phyloP scores from a whole-genome alignment of 176 grass and related monocot species.

The Carex cristatella region DNA sequence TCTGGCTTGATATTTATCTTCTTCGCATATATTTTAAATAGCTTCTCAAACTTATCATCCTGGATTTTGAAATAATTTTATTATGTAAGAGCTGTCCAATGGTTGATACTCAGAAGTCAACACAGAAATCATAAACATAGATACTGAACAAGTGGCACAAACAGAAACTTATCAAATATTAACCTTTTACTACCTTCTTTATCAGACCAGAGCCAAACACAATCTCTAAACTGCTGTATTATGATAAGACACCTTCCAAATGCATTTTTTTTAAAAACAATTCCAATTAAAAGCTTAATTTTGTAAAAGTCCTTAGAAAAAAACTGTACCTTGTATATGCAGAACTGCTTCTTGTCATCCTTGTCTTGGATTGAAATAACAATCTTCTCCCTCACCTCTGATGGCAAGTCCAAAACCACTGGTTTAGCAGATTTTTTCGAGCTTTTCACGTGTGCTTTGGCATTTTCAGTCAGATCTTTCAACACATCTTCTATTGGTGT shows the following conservation, averaged over 20 bases:
- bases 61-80: constrained; percentile 27
- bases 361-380: constrained; percentile 77
- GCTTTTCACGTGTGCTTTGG: constrained; percentile 26
- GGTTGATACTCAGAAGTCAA: not conserved
- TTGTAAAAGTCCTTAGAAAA: too few relatives aligned
- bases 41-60: constrained; percentile 79
- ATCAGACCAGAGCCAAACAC: not conserved
- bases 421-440: constrained; percentile 23
- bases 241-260: not conserved
- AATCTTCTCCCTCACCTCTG: constrained; percentile 50
- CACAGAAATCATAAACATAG: not conserved
- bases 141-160: not conserved
- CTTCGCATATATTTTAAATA: constrained; percentile 71
- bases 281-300: not conserved
- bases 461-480: constrained; percentile 39
- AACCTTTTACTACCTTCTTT: not conserved
- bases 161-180: not conserved
- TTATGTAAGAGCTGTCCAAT: not conserved
- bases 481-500: constrained; percentile 44
- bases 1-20: constrained; percentile 43
- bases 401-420: constrained; percentile 37
- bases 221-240: not conserved
- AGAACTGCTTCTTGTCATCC: constrained; percentile 45
- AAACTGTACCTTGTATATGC: constrained; percentile 58
- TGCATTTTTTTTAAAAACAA: not conserved